Base-by-base conservation (phyloP, 2,329 filamentous ascomycete species). In the Pseudonectria foliicola region DNA sequence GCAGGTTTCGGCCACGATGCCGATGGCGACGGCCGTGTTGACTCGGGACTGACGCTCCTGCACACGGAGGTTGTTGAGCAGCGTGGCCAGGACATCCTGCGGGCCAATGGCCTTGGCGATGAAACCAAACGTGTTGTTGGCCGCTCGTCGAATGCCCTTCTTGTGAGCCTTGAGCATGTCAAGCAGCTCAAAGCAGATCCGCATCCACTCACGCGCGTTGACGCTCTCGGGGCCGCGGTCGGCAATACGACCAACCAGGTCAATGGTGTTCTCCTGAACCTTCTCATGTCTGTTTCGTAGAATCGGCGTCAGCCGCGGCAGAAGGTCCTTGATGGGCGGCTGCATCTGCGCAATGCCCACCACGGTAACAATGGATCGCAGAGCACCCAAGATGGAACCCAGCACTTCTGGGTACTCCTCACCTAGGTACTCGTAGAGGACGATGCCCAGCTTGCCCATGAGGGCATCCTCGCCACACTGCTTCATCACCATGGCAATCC, bases 101-200 rank as follows among this genome's bases (percentile, higher is more conserved):
- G 92, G 92, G 48, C 92, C 92, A 53, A 98, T 98, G 40, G 92
- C 92, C 66, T 98, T 98, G 58, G 92, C 92, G 54, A 98, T 98
- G 73, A 95, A 98, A 60, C 92, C 92, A 54, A 98, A 98, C 0
- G 92, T 98, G 70, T 98, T 98, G 76, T 98, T 98, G 51, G 92
- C 93, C 14, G 92, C 92, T 61, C 92, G 83, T 46, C 92, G 85
- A 50, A 98, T 98, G 46, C 92, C 93, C 73, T 98, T 98, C 68
- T 98, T 98, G 71, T 98, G 92, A 6, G 92, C 92, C 66, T 98
- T 98, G 54, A 98, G 77, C 92, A 98, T 98, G 64, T 98, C 92
- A 21, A 98, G 78, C 35, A 98, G 71, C 67, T 98, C 92, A 62
- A 98, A 98, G 67, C 92, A 98, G 60, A 98, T 98, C 59, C 92